phyloP scores from a whole-genome alignment of 1,284 basidiomycete genomes.

The Ustilago shanxiensis region DNA sequence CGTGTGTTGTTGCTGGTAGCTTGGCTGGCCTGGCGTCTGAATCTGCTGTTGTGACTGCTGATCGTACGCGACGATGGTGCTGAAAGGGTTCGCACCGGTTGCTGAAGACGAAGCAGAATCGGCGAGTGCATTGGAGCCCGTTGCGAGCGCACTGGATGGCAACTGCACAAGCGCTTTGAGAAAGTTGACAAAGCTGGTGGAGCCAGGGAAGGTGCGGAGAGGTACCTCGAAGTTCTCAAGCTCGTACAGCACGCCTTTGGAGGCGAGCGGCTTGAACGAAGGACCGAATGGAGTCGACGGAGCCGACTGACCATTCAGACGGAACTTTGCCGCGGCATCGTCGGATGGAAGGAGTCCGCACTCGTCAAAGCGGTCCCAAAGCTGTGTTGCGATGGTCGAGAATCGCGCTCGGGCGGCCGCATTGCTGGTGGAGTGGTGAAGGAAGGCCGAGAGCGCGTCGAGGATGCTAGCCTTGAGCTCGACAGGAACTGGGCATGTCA shows the following conservation, averaged over 20 bases:
- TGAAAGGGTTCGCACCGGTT: conserved; percentile 37
- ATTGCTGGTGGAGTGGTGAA: conserved; percentile 41
- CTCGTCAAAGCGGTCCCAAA: conserved; percentile 86
- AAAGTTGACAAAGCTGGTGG: conserved; percentile 86
- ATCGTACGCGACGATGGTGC: conserved; percentile 43
- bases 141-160: conserved; percentile 29
- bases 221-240: conserved; percentile 86
- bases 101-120: conserved; percentile 17
- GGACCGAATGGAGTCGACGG: conserved; percentile 31
- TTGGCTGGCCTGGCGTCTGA: conserved; percentile 21
- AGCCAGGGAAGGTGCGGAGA: conserved; percentile 84
- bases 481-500: conserved; percentile 74
- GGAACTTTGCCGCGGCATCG: conserved; percentile 29
- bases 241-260: conserved; percentile 72
- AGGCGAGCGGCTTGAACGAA: conserved; percentile 35
- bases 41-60: conserved; percentile 35
- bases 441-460: conserved; percentile 84
- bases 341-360: conserved; percentile 40
- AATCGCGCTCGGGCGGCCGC: conserved; percentile 31
- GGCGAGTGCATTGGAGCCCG: conserved; percentile 29
- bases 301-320: background rate
- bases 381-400: conserved; percentile 78
- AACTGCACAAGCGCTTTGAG: conserved; percentile 77
- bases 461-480: conserved; percentile 91
- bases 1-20: conserved; percentile 25